phyloP scores from a whole-genome alignment of 345 rosid species.

The Hypericum perforatum region DNA sequence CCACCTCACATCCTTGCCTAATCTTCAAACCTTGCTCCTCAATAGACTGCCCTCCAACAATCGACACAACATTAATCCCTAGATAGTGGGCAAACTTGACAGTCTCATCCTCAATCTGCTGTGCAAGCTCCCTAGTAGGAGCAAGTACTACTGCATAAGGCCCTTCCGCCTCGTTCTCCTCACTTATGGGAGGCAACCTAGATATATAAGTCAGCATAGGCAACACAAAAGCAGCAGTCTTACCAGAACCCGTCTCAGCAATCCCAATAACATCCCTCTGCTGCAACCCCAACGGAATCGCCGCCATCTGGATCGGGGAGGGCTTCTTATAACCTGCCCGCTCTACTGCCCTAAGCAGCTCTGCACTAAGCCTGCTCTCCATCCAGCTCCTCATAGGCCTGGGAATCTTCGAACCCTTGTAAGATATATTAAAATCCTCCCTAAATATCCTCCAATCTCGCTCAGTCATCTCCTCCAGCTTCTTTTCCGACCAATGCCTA shows the following conservation, averaged over 20 bases:
- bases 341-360: slow-evolving; percentile 77
- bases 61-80: slow-evolving; percentile 79
- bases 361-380: slow-evolving; percentile 65
- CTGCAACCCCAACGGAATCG: slow-evolving; percentile 78
- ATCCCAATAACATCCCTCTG: slow-evolving; percentile 94
- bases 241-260: slow-evolving; percentile 96
- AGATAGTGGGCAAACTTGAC: slow-evolving; percentile 78
- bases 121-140: slow-evolving; percentile 85
- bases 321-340: slow-evolving; percentile 83
- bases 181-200: slow-evolving; percentile 65
- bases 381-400: slow-evolving; percentile 89
- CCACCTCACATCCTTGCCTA: slow-evolving; percentile 93
- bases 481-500: slow-evolving; percentile 89
- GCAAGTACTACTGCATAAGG: slow-evolving; percentile 96
- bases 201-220: slow-evolving; percentile 92
- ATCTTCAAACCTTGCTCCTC: slow-evolving; percentile 89
- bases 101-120: slow-evolving; percentile 93
- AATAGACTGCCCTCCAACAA: slow-evolving; percentile 91
- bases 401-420: slow-evolving; percentile 88
- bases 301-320: slow-evolving; percentile 91
- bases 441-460: slow-evolving; percentile 94
- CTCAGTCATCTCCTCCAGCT: slow-evolving; percentile 86
- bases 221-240: slow-evolving; percentile 91
- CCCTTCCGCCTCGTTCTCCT: slow-evolving; percentile 87
- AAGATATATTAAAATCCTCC: slow-evolving; percentile 85